Base-by-base conservation (phyloP, 306 rosid genomes). In the Corylus heterophylla region DNA sequence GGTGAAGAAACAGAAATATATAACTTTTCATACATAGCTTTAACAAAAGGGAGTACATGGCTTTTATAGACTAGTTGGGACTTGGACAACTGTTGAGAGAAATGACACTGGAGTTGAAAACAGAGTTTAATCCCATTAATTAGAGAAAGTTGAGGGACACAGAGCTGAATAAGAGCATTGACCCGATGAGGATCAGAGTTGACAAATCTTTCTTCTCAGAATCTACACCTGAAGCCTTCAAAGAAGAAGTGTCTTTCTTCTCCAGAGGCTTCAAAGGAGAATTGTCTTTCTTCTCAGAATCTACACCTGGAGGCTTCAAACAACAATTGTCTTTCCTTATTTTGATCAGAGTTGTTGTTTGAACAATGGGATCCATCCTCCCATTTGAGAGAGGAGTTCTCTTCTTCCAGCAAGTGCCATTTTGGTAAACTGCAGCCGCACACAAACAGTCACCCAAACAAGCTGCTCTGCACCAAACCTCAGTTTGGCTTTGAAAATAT, bases 401-500 rank as follows among this genome's bases (percentile, higher is more conserved):
- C 55, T 84, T 79, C 79, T 84, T 87, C 29, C 8, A 51, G 29
- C 90, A 85, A 0, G 22, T 1, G 4, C 64, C 27, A 13, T 6
- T 48, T 16, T 39, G 18, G 31, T 52, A 74, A 42, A 84, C 3
- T 8, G 75, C 86, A 8, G 2, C 76, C 0, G 66, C 82, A 45
- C 90, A 87, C 0, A 79, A 84, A 18, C 88, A 87, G 31, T 84
- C 88, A 1, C 1, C 39, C 45, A 87, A 5, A 54, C 90, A 87
- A 44, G 73, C 81, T 0, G 51, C 31, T 10, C 56, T 74, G 50
- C 88, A 74, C 81, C 84, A 84, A 12, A 76, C 71, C 56, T 83
- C 82, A 7, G 18, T 0, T n/a, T 47, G 85, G 11, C 8, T 1
- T 11, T 0, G n/a, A 69, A 75, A 78, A 8, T 37, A 5, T 1